Evolutionary conservation across 345 rosid species (phyloP).

Genomic region (Kandelia obovata): DNA sequence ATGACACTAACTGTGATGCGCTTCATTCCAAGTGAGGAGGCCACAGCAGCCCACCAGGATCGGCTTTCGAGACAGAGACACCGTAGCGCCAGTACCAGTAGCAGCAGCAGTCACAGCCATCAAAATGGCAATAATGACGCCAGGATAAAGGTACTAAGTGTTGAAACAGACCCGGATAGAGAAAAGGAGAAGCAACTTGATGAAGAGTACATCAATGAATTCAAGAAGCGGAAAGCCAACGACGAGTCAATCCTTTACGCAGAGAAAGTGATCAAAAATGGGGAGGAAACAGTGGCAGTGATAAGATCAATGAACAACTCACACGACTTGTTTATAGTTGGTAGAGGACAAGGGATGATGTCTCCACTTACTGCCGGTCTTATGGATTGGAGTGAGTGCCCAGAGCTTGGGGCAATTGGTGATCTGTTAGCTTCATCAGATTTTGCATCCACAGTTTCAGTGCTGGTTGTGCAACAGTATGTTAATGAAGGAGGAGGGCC

Average conservation of each 20-base stretch:
- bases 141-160: slow-evolving; percentile 7
- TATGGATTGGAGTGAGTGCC: slow-evolving; percentile 99
- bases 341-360: slow-evolving; percentile 76
- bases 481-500: slow-evolving; percentile 33
- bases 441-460: slow-evolving; percentile 72
- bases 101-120: too few relatives aligned
- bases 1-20: slow-evolving; percentile 55
- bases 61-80: not conserved
- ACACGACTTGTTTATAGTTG: slow-evolving; percentile 81
- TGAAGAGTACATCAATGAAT: slow-evolving; percentile 49
- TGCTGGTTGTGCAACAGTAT: slow-evolving; percentile 80
- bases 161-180: slow-evolving; percentile 27
- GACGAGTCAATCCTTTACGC: slow-evolving; percentile 43
- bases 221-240: slow-evolving; percentile 39
- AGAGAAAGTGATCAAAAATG: slow-evolving; percentile 64
- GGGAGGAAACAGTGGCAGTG: slow-evolving; percentile 77
- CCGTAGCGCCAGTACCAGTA: not conserved
- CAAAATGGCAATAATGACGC: slow-evolving; percentile 6
- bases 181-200: slow-evolving; percentile 55
- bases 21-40: slow-evolving; percentile 48
- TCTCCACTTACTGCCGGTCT: slow-evolving; percentile 83
- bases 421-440: slow-evolving; percentile 93
- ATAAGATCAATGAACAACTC: slow-evolving; percentile 60
- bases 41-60: slow-evolving; percentile 12
- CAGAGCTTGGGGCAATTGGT: slow-evolving; percentile 93